A percentile compares a stretch with the other conserved stretches of the same genome.
Conservation (phyloP, 1,284 basidiomycete genomes). For the Trametes polyzona region DNA sequence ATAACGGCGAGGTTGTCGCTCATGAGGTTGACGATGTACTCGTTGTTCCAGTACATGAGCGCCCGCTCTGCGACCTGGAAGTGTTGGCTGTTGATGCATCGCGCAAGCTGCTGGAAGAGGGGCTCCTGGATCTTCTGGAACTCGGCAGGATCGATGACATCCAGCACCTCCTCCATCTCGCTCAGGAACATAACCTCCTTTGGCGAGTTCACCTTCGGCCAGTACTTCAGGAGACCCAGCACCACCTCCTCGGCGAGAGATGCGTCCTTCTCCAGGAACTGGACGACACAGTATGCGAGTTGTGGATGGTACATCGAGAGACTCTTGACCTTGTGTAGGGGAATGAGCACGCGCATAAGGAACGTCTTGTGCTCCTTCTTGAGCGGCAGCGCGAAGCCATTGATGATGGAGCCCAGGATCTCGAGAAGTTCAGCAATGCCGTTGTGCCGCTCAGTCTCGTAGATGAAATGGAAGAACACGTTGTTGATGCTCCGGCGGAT, state of each 20-base stretch:
- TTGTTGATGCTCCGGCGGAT: conserved; percentile 99
- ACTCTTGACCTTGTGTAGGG: conserved; percentile 97
- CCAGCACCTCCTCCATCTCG: conserved; percentile 98
- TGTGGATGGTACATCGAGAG: conserved; percentile 98
- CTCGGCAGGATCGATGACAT: conserved; percentile 96
- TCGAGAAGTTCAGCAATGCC: conserved; percentile 98
- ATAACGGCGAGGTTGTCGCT: conserved; percentile 92
- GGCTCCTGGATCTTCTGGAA: conserved; percentile 97
- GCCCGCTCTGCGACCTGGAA: conserved; percentile 98
- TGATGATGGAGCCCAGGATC: conserved; percentile 99
- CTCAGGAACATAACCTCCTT: conserved; percentile 99
- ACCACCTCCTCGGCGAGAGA: conserved; percentile 94
- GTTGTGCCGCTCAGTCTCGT: conserved; percentile 98
- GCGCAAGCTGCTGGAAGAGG: conserved; percentile 92
- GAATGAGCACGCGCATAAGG: conserved; percentile 94
- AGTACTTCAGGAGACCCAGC: conserved; percentile 92
- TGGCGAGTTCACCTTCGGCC: conserved; percentile 99
- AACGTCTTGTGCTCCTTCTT: conserved; percentile 99
- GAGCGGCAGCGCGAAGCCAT: conserved; percentile 96
- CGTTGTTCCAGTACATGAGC: conserved; percentile 97
- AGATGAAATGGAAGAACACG: conserved; percentile 99
- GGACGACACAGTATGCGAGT: conserved; percentile 98
- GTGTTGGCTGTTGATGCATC: conserved; percentile 99
- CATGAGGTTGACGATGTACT: conserved; percentile 99
- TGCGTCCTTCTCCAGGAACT: conserved; percentile 98